Conservation (phyloP, 2,329 filamentous ascomycete species). For the Exophiala sideris region DNA sequence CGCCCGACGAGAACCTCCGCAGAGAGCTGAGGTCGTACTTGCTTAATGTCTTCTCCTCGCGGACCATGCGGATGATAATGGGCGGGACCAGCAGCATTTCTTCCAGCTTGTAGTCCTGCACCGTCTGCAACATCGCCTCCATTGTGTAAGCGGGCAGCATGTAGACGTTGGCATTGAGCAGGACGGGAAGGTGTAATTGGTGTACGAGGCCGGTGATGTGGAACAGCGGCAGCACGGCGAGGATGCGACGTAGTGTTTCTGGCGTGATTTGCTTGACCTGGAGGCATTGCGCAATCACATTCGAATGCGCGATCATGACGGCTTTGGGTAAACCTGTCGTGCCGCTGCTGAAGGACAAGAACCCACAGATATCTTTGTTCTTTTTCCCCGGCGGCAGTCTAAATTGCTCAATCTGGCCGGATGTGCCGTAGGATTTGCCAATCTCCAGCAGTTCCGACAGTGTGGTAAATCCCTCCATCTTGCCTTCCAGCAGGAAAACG, state of each 20-base stretch:
- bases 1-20: slow-evolving; percentile 57
- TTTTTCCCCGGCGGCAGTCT: slow-evolving; percentile 51
- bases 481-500: slow-evolving; percentile 56
- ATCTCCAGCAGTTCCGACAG: slow-evolving; percentile 33
- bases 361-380: slow-evolving; percentile 56
- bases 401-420: slow-evolving; percentile 47
- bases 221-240: slow-evolving; percentile 60
- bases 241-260: slow-evolving; percentile 47
- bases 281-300: slow-evolving; percentile 59
- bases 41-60: slow-evolving; percentile 49
- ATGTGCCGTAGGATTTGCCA: slow-evolving; percentile 37
- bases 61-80: slow-evolving; percentile 59
- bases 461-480: slow-evolving; percentile 47
- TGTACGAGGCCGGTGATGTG: slow-evolving; percentile 64
- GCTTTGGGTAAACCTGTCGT: slow-evolving; percentile 34
- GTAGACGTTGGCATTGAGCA: slow-evolving; percentile 63
- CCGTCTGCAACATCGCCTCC: slow-evolving; percentile 53
- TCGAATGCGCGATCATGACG: slow-evolving; percentile 44
- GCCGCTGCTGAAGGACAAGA: slow-evolving; percentile 37
- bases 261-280: slow-evolving; percentile 56
- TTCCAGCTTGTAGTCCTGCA: slow-evolving; percentile 51
- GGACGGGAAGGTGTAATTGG: slow-evolving; percentile 59
- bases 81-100: slow-evolving; percentile 60
- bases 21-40: slow-evolving; percentile 58
- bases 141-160: slow-evolving; percentile 65